phyloP scores from a whole-genome alignment of 116 monocot species.

The Posidonia oceanica region DNA sequence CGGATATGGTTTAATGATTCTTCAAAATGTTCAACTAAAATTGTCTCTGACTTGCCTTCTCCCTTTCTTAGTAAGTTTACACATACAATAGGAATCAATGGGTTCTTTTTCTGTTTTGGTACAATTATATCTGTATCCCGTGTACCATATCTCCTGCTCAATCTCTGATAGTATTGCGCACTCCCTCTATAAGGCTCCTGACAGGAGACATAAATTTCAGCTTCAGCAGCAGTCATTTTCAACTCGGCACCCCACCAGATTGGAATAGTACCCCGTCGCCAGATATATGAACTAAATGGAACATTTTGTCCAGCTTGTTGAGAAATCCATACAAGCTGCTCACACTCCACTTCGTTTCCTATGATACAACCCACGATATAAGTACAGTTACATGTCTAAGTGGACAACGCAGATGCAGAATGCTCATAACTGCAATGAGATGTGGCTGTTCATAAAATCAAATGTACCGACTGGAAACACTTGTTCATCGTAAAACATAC shows the following conservation, averaged over 20 bases:
- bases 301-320: slow-evolving; percentile 30
- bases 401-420: not conserved
- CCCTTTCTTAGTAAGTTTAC: slow-evolving; percentile 80
- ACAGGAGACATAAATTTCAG: slow-evolving; percentile 90
- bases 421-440: not conserved
- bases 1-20: slow-evolving; percentile 57
- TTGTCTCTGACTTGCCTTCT: slow-evolving; percentile 77
- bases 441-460: not conserved
- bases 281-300: slow-evolving; percentile 79
- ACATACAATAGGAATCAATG: slow-evolving; percentile 77
- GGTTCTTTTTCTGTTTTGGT: slow-evolving; percentile 57
- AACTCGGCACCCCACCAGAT: slow-evolving; percentile 99
- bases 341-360: slow-evolving; percentile 99
- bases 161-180: slow-evolving; percentile 69
- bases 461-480: too few relatives aligned
- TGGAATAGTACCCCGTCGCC: slow-evolving; percentile 97
- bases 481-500: not conserved
- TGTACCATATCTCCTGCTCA: slow-evolving; percentile 80
- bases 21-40: slow-evolving; percentile 84
- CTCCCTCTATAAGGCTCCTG: slow-evolving; percentile 91
- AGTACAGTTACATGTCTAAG: not conserved
- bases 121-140: slow-evolving; percentile 25
- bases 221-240: slow-evolving; percentile 73
- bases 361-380: not conserved
- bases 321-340: slow-evolving; percentile 86